Evolutionary conservation across 2,329 filamentous ascomycete species (phyloP), one percentile per base, ranked within the genome.

Genomic region (Colletotrichum salicis): DNA sequence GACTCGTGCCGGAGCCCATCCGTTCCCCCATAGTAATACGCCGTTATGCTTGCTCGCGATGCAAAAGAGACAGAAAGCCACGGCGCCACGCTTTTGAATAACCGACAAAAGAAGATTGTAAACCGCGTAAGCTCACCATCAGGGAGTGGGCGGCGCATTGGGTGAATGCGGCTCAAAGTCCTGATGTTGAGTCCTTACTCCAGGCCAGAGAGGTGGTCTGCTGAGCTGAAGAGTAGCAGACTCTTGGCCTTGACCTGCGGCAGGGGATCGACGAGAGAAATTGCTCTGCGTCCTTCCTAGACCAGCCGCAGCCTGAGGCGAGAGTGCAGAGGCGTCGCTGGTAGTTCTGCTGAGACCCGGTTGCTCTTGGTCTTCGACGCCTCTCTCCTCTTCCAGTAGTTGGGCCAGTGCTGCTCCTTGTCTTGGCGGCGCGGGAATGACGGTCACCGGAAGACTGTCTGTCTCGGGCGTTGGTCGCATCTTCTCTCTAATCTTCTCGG

Each of bases 391-490:
- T 70, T 90, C 87, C 2, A 90, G 79, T 8, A 91, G 82, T 65
- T 87, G 84, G n/a, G 86, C 86, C 4, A 91, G 78, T 58, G 88
- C 87, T 0, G 86, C 85, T 5, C 89, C 88, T 69, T 85, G 83
- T n/a, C 90, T 85, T 45, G 86, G 85, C 22, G 90, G 90, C 1
- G 90, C 89, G 3, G 90, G 90, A 15, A 92, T 91, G 8, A 91
- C 86, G 22, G 84, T 89, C 1, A 90, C 85, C 1, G 89, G 89
- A 22, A 92, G 80, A 71, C 85, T 86, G 24, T 87, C 86, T 2
- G 86, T 88, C 74, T 88, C 86, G 0, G 86, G 84, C 0, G 85
- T 86, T 11, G 89, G 86, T 12, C 86, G 83, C 58, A 90, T 84
- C 69, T 83, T 86, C 66, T 91, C 89, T 11, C 89, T 83, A 6